Evolutionary conservation across 139 green algal genomes (phyloP).

Genomic region (Parachlorella kessleri): DNA sequence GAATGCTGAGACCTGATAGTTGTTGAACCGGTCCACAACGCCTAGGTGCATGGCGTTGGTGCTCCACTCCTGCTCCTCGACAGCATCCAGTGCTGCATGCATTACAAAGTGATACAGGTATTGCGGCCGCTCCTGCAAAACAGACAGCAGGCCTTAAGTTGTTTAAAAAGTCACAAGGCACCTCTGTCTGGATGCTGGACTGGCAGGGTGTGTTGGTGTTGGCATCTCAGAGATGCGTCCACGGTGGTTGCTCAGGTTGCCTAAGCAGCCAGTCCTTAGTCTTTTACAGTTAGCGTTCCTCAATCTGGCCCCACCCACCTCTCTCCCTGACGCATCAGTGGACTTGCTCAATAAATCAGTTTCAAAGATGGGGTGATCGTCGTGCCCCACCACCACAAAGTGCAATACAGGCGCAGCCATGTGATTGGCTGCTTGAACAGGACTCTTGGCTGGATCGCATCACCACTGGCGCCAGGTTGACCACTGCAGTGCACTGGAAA

Average conservation of each 20-base stretch:
- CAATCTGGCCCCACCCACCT: no score
- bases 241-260: no score
- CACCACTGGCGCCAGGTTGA: no score
- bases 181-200: no score
- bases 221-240: no score
- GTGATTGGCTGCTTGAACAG: no score
- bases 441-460: no score
- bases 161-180: not conserved
- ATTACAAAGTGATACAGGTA: conserved; percentile 98
- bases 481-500: no score
- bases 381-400: conserved; percentile 82
- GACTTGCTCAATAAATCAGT: conserved; percentile 63
- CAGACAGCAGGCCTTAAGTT: not conserved
- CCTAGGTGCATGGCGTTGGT: conserved; percentile 83
- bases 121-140: conserved; percentile 76
- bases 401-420: conserved; percentile 61
- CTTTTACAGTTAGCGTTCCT: no score
- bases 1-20: conserved; percentile 83
- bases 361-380: conserved; percentile 87
- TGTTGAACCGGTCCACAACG: conserved; percentile 95
- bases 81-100: conserved; percentile 90
- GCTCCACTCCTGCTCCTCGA: conserved; percentile 90
- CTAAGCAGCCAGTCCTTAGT: no score
- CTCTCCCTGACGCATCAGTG: conserved; percentile 9
- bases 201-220: no score